Percentiles rank a stretch among this genome's conserved stretches.
These are phyloP conservation scores for Solanum piurae DNA, from an alignment of 257 asterid genomes.

Conservation along the genomic window DNA sequence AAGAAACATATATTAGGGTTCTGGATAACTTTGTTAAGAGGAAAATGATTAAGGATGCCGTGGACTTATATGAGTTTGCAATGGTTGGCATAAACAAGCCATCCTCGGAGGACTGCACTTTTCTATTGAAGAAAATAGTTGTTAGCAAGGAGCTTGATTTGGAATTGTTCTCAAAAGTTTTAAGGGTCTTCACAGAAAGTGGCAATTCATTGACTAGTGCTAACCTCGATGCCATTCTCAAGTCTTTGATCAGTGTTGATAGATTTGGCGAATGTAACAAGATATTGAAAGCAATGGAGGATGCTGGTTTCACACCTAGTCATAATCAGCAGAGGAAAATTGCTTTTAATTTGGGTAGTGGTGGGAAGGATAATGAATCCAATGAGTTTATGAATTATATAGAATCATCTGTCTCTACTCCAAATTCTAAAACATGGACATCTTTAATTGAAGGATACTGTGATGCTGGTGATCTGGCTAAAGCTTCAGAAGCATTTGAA, in stretches of 20 bases:
- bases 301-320: conserved; percentile 43
- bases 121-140: conserved; percentile 67
- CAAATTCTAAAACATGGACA: conserved; percentile 32
- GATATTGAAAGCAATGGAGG: conserved; percentile 47
- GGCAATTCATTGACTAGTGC: conserved; percentile 44
- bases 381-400: conserved; percentile 27
- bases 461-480: conserved; percentile 40
- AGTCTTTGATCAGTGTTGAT: conserved; percentile 70
- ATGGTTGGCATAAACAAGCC: conserved; percentile 55
- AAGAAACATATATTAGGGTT: conserved; percentile 31
- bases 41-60: conserved; percentile 62
- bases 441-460: conserved; percentile 63
- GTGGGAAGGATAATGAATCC: conserved; percentile 33
- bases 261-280: conserved; percentile 46
- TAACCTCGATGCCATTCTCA: conserved; percentile 42
- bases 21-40: conserved; percentile 35
- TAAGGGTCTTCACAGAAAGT: conserved; percentile 41
- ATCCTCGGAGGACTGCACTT: conserved; percentile 46
- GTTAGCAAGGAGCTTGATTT: conserved; percentile 62
- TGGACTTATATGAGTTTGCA: conserved; percentile 64
- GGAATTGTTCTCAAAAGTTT: conserved; percentile 42
- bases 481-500: conserved; percentile 35
- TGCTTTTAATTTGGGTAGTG: conserved; percentile 46
- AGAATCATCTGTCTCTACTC: conserved; percentile 8
- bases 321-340: conserved; percentile 27